Base-by-base conservation (phyloP, 148 eudicot genomes). In the Amaranthus cruentus region DNA sequence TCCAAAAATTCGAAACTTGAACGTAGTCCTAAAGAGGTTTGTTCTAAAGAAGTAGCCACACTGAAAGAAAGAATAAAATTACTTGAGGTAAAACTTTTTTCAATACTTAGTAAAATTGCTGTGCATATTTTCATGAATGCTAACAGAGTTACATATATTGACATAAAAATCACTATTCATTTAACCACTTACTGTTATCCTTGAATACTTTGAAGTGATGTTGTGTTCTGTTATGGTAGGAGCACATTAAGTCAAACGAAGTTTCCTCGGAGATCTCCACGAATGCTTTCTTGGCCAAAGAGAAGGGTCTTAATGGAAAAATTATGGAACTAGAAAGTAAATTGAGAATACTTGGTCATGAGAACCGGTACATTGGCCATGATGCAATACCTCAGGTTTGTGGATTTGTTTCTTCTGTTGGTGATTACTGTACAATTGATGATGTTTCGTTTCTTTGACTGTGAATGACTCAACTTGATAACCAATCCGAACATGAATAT, bases 181-280 rank as follows among this genome's bases (percentile, higher is more conserved):
- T 28, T 28, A 28, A 28, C 38, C 38, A 28, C 38, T 28, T 0
- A 28, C 38, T 28, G 38, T 28, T 28, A 28, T 28, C 38, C 38
- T 28, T 28, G 38, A 1, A 47, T 38, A 3, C 6, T 4, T 10
- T 3, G 12, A 5, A 4, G 28, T 64, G 63, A 64, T 46, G 10
- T n/a, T 52, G 4, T 42, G n/a, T 57, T 28, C 38, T 70, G 67
- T 64, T 49, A 61, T 73, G 55, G 61, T 83, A 92, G 99, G 87
- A 79, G 69, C 89, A 88, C 72, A 84, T 91, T 55, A 88, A 87
- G 84, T 73, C 74, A 67, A 95, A 87, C 86, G 96, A 95, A 77
- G 72, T 76, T 78, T 81, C 90, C 47, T 81, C 91, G 21, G 93
- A 92, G 78, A 80, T 82, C 76, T 87, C 92, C 1, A 71, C 87